Evolutionary conservation across 2,329 filamentous ascomycete genomes (phyloP), one percentile per base, ranked within the genome.

Genomic region (Paecilomyces sp.): DNA sequence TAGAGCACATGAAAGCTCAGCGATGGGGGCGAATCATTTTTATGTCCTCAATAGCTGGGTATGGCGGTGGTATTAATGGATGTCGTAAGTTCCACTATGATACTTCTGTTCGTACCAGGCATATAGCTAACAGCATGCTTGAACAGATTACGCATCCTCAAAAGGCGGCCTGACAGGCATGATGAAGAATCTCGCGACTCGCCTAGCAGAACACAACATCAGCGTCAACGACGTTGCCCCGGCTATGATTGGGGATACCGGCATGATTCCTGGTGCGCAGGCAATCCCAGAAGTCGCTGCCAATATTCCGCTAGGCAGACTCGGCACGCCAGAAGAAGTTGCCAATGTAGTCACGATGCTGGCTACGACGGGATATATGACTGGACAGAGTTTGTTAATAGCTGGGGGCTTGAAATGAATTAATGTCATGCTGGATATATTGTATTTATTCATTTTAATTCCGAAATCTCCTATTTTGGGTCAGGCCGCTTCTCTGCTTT

Each of bases 211-310:
- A 58, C 80, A 79, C 64, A 85, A 85, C 33, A 85, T 88, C 64
- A 86, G 85, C 13, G 84, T 88, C 59, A 88, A 88, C 61, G 85
- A 88, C 63, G 83, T 88, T n/a, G 84, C 85, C 2, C 86, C 86
- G 0, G 86, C 85, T 2, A 88, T 88, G 84, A 88, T 88, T 63
- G 85, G 84, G 3, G 81, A 83, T 24, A 86, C 83, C 2, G 83
- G 83, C 1, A 84, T 88, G 84, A 84, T 88, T 51, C 83, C 83
- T 1, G 79, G 83, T 61, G 81, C 81, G 50, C 79, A 83, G 62
- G 80, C 81, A 22, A 83, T 82, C 57, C 80, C 84, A 0, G 85
- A 85, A 0, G 81, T 86, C 63, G 82, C 84, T 25, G 81, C 77
- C 63, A 81, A 81, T 30, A 87, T 87, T 52, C 85, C 85, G 0